A percentile compares a stretch with the other conserved stretches of the same genome.
phyloP scores from a whole-genome alignment of 306 rosid genomes.

The Ammopiptanthus mongolicus region DNA sequence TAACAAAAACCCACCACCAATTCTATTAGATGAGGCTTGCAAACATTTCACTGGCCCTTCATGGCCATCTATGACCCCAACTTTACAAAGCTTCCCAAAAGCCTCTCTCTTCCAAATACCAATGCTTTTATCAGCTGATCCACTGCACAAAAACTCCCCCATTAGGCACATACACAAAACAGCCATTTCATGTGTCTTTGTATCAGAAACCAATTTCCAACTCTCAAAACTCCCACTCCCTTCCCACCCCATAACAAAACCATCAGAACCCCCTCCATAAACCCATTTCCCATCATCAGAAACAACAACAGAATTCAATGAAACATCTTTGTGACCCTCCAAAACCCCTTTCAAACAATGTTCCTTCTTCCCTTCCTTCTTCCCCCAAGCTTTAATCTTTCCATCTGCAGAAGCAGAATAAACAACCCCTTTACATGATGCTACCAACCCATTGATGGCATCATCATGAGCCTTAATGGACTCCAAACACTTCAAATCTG shows the following conservation, averaged over 20 bases:
- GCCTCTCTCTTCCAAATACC: slow-evolving; percentile 75
- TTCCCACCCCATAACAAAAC: slow-evolving; percentile 77
- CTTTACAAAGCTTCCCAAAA: slow-evolving; percentile 61
- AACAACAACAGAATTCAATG: slow-evolving; percentile 61
- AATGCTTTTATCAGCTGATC: slow-evolving; percentile 85
- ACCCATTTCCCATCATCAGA: slow-evolving; percentile 84
- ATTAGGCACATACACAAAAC: slow-evolving; percentile 67
- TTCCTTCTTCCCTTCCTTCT: slow-evolving; percentile 32
- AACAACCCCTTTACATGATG: slow-evolving; percentile 59
- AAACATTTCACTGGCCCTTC: slow-evolving; percentile 92
- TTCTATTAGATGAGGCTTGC: slow-evolving; percentile 54
- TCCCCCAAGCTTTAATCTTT: slow-evolving; percentile 83
- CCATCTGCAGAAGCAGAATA: slow-evolving; percentile 99
- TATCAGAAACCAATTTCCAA: slow-evolving; percentile 66
- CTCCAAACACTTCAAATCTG: slow-evolving; percentile 84
- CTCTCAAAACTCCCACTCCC: slow-evolving; percentile 5
- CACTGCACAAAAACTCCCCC: slow-evolving; percentile 70
- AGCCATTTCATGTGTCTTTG: slow-evolving; percentile 70
- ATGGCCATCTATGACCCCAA: slow-evolving; percentile 68
- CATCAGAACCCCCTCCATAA: slow-evolving; percentile 73
- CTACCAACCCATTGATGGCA: slow-evolving; percentile 74
- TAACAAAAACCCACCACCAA: slow-evolving; percentile 74
- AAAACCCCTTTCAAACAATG: slow-evolving; percentile 61
- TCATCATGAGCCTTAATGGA: slow-evolving; percentile 90
- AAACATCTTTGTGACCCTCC: slow-evolving; percentile 77